Base-by-base conservation (phyloP, 164 flowering plant genomes). In the Aristolochia contorta region DNA sequence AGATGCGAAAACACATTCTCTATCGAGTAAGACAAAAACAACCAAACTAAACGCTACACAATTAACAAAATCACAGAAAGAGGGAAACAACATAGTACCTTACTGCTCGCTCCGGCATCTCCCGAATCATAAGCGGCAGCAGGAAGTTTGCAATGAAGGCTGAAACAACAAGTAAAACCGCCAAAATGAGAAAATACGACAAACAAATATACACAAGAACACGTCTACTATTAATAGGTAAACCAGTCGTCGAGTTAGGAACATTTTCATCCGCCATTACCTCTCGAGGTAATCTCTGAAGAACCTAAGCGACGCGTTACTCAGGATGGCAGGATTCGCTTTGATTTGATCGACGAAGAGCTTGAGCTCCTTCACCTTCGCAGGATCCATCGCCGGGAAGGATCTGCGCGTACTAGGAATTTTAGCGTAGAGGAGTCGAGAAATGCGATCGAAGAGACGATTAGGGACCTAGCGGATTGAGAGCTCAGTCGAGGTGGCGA, bases 261-360 rank as follows among this genome's bases (percentile, higher is more conserved):
- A 37, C 43, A 37, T 37, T 37, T 37, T 8, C 43, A 10, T 37
- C 43, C 12, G 43, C 7, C 43, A 37, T 37, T 37, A 37, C 98
- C 93, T 92, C 27, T 84, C 82, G 69, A 93, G 80, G 72, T 93
- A 90, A 49, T 87, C 94, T 56, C 84, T 81, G 90, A 93, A 93
- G 85, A 93, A 93, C 71, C 85, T 70, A 30, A 93, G 81, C 10
- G 96, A 81, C 24, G 98, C 96, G 66, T 84, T 82, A 33, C 41
- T 30, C 74, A 93, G 96, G 20, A 86, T 16, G 52, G 94, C 78
- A 2, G 98, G 98, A 66, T 86, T 67, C 56, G 89, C 22, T 62
- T 83, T 77, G 76, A 88, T 82, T 69, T 74, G 87, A 10, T 87
- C 83, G 56, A 93, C 59, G 82, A 93, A 93, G 5, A 61, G 76